A percentile compares a stretch with the other conserved stretches of the same genome.
phyloP scores from a whole-genome alignment of 345 rosid genomes.

The Excoecaria cochinchinensis region DNA sequence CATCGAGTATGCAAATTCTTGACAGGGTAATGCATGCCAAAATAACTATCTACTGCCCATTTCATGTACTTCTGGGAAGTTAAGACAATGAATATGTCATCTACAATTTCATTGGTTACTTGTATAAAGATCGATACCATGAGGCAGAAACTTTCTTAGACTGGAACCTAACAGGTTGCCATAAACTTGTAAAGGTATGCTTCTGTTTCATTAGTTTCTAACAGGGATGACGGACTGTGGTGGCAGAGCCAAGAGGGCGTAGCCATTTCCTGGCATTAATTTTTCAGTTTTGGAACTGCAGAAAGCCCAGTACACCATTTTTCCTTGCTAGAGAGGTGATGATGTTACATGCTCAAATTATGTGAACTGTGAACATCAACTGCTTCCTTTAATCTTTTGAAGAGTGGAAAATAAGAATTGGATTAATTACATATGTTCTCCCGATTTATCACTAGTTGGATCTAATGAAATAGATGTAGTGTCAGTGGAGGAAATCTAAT shows the following conservation, averaged over 20 bases:
- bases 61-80: neutral
- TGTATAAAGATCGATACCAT: neutral
- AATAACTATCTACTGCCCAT: neutral
- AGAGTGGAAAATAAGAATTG: no score
- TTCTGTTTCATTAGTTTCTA: neutral
- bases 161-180: neutral
- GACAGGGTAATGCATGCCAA: neutral
- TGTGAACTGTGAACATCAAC: neutral
- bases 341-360: neutral
- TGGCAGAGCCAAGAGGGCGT: neutral
- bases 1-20: conserved; percentile 1
- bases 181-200: neutral
- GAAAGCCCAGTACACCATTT: no score
- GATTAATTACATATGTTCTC: no score
- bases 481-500: no score
- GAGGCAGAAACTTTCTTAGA: neutral
- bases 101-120: neutral
- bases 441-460: no score
- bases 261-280: neutral
- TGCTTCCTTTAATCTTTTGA: no score
- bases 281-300: neutral
- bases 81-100: neutral
- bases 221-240: neutral
- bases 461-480: no score
- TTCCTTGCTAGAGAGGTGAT: neutral